Base-by-base conservation (phyloP, 345 rosid genomes). In the Euclidium syriacum region DNA sequence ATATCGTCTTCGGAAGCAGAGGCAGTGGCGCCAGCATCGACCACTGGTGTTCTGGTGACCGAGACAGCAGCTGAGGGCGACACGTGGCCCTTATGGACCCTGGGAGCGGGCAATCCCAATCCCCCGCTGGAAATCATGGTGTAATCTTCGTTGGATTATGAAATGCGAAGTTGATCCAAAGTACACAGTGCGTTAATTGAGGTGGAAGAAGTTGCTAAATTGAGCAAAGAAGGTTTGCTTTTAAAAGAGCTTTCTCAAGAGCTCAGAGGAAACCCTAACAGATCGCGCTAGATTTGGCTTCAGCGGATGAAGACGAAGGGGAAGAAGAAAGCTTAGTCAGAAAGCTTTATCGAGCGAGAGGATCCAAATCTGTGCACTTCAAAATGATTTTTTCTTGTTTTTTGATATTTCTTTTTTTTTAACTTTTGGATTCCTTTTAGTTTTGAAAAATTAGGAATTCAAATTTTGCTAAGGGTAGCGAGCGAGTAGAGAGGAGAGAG, bases 1-100 rank as follows among this genome's bases (percentile, higher is more conserved):
- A 69, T 55, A 23, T 80, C 91, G 75, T 77, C 83, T 40, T 85
- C 92, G 40, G 98, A 85, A 40, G 68, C 84, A 4, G 86, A 79
- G 12, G 62, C 75, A 62, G 73, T 77, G 29, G 62, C 78, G 10
- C 75, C 81, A 14, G 58, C 59, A 32, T 67, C 78, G 5, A 57
- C 62, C 0, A 58, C 64, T 42, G 79, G 51, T 41, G 80, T 55
- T 50, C 78, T 76, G 14, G 86, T 62, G 26, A 83, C 73, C 5
- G 85, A 75, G 10, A 81, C 75, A 10, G 83, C 79, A 25, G 71
- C 75, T 7, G 85, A 44, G 5, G 84, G 22, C 0, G 87, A 85
- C 3, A 83, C 73, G 76, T 71, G 84, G 7, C 86, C 84, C 5
- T 91, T 82, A 44, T 81, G 78, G 65, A 87, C 83, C 50, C 77